Percentiles rank a stretch among this genome's conserved stretches.
phyloP scores from a whole-genome alignment of 2,329 filamentous ascomycete species.

The Pseudocercospora ulei region DNA sequence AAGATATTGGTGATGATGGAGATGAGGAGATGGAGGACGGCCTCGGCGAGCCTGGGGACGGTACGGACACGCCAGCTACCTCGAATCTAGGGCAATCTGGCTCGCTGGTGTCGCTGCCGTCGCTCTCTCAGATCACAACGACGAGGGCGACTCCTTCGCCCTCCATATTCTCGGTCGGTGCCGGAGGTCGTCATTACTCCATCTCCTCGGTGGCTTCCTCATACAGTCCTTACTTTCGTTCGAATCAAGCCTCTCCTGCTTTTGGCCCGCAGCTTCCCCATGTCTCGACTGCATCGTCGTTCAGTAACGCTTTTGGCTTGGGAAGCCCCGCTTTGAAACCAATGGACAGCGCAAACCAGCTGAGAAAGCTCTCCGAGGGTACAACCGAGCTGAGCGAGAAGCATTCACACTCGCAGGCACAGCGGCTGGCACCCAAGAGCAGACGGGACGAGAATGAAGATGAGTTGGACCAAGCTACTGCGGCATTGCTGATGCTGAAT shows the following conservation, averaged over 20 bases:
- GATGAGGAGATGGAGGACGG: slow-evolving; percentile 55
- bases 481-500: slow-evolving; percentile 80
- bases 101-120: slow-evolving; percentile 35
- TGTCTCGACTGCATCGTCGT: slow-evolving; percentile 22
- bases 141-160: slow-evolving; percentile 34
- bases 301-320: slow-evolving; percentile 24
- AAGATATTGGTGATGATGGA: slow-evolving; percentile 37
- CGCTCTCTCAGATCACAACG: slow-evolving; percentile 35
- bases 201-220: slow-evolving; percentile 36
- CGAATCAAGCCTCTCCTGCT: slow-evolving; percentile 49
- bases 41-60: slow-evolving; percentile 9
- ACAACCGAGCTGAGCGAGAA: slow-evolving; percentile 26
- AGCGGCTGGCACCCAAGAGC: slow-evolving; percentile 17
- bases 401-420: slow-evolving; percentile 7
- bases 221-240: slow-evolving; percentile 35
- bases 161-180: slow-evolving; percentile 25
- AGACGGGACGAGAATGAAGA: slow-evolving; percentile 24
- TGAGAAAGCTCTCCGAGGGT: slow-evolving; percentile 28
- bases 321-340: slow-evolving; percentile 46
- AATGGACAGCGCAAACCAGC: slow-evolving; percentile 39
- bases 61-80: slow-evolving; percentile 32
- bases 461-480: slow-evolving; percentile 58
- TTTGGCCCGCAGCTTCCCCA: slow-evolving; percentile 44
- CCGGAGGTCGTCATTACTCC: slow-evolving; percentile 31
- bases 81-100: slow-evolving; percentile 18